Evolutionary conservation across 179 eudicot genomes (phyloP).

Genomic region (Silene noctiflora): DNA sequence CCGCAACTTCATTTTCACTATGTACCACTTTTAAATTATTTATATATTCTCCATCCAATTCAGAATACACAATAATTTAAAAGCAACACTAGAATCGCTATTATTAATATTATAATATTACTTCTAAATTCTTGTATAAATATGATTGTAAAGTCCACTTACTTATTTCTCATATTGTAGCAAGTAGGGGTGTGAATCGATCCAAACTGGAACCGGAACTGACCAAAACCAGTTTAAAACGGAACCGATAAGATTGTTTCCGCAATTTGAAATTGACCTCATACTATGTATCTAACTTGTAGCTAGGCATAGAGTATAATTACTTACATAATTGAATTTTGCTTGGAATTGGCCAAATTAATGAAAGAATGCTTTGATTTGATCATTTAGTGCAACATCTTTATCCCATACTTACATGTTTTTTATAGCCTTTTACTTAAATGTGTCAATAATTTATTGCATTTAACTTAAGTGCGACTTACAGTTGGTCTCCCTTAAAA

Average conservation of each 20-base stretch:
- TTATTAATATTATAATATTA: not conserved
- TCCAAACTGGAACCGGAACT: too few species aligned
- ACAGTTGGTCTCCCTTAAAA: too few species aligned
- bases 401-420: constrained; percentile 17
- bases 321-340: not conserved
- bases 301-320: not conserved
- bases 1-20: too few species aligned
- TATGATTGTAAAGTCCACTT: too few species aligned
- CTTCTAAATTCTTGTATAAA: not conserved
- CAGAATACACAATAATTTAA: too few species aligned
- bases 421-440: constrained; percentile 5
- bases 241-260: too few species aligned
- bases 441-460: constrained; percentile 12
- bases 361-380: constrained; percentile 19
- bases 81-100: too few species aligned
- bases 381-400: constrained; percentile 14
- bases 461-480: not conserved
- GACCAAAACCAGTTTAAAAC: too few species aligned
- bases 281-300: not conserved
- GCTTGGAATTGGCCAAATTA: constrained; percentile 13
- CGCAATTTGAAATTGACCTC: not conserved
- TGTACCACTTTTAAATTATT: too few species aligned
- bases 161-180: too few species aligned
- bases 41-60: too few species aligned
- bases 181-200: too few species aligned